A percentile compares a stretch with the other conserved stretches of the same genome.
These are phyloP conservation scores for Penicillium occitanis DNA, from an alignment of 2,329 filamentous ascomycete species.

Conservation along the genomic window DNA sequence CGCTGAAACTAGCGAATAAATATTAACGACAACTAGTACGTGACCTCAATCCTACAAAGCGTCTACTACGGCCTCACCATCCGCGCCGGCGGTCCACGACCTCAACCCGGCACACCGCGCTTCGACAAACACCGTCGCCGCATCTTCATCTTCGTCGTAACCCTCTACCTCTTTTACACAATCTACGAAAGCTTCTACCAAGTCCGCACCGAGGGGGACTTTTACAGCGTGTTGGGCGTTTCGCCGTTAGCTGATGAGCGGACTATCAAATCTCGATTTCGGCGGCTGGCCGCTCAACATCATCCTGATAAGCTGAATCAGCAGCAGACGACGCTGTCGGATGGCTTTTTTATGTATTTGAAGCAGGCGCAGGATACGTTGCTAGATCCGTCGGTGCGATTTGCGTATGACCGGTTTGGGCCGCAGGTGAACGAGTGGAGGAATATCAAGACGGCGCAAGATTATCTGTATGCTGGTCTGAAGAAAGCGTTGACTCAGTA, in stretches of 20 bases:
- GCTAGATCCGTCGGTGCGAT: conserved; percentile 70
- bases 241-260: conserved; percentile 67
- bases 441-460: conserved; percentile 59
- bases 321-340: conserved; percentile 31
- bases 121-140: conserved; percentile 72
- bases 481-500: conserved; percentile 44
- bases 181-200: conserved; percentile 89
- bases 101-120: conserved; percentile 64
- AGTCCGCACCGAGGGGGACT: conserved; percentile 68
- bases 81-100: conserved; percentile 82
- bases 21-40: conserved; percentile 57
- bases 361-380: conserved; percentile 82
- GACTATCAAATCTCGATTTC: conserved; percentile 80
- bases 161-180: conserved; percentile 83
- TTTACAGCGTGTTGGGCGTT: conserved; percentile 75
- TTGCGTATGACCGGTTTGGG: conserved; percentile 88
- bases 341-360: conserved; percentile 73
- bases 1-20: not conserved
- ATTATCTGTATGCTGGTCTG: conserved; percentile 71
- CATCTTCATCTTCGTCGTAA: conserved; percentile 80
- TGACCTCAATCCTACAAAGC: conserved; percentile 72
- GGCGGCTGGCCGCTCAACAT: conserved; percentile 65
- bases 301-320: conserved; percentile 78
- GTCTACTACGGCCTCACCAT: conserved; percentile 87
- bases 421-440: conserved; percentile 66